Evolutionary conservation across 768 basidiomycete species (phyloP).

Genomic region (Rhodosporidiobolus odoratus): DNA sequence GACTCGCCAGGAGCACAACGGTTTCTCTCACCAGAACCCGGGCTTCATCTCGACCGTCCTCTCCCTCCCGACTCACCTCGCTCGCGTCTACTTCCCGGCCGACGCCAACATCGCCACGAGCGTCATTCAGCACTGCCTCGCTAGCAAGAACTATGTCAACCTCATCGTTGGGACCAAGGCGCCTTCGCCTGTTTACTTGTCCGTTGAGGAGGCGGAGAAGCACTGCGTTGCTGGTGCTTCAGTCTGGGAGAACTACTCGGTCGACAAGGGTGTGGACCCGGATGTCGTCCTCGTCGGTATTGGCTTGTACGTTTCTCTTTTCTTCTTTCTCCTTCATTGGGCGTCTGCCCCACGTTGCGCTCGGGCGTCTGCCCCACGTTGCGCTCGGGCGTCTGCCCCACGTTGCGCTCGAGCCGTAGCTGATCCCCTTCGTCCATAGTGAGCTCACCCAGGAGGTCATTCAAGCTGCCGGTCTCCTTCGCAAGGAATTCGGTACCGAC

Average conservation of each 20-base stretch:
- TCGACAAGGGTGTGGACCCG: constrained; percentile 46
- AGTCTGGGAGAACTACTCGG: constrained; percentile 61
- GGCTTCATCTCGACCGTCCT: constrained; percentile 82
- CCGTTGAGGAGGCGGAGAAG: constrained; percentile 68
- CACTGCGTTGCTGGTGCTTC: constrained; percentile 84
- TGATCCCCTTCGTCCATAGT: background rate
- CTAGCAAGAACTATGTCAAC: constrained; percentile 74
- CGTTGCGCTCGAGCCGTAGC: background rate
- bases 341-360: no score
- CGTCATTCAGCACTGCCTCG: constrained; percentile 74
- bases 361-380: no score
- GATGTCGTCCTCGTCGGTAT: constrained; percentile 71
- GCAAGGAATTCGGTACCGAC: constrained; percentile 57
- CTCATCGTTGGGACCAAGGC: constrained; percentile 74
- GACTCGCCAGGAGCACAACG: constrained; percentile 56
- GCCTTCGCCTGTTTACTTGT: constrained; percentile 65
- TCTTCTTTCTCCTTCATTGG: background rate
- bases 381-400: background rate
- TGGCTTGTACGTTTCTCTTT: constrained; percentile 48
- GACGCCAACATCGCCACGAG: constrained; percentile 82
- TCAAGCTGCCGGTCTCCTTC: constrained; percentile 73
- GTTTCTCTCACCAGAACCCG: constrained; percentile 75
- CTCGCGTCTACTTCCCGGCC: constrained; percentile 66
- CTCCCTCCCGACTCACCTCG: constrained; percentile 63
- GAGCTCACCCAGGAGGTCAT: constrained; percentile 86